Evolutionary conservation across 1,284 basidiomycete species (phyloP), one percentile per base, ranked within the genome.

Genomic region (Psilocybe mexicana): DNA sequence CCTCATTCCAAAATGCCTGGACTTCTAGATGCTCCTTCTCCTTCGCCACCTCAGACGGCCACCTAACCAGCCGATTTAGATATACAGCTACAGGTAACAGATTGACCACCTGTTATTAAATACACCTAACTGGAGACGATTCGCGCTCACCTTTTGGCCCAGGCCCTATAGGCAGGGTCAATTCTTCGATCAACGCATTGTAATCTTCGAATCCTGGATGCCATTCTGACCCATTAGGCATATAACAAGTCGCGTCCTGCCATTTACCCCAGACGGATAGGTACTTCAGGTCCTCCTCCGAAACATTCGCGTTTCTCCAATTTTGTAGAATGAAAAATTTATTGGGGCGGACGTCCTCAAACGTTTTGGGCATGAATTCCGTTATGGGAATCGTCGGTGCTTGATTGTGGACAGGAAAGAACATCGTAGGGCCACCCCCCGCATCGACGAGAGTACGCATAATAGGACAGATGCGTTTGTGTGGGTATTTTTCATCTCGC

Each of bases 181-280:
- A 40, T 23, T 23, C 1, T 14, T n/a, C n/a, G 1, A 51, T 51
- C 14, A 51, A 3, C 2, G 43, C 48, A 36, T 47, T 40, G 28
- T 54, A 57, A 18, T 57, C 59, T 10, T 54, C 51, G 25, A 53
- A 57, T 30, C 59, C 52, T 40, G 55, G 52, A 24, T 46, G 50
- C 54, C 48, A 59, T 43, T 48, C 54, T 18, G 54, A 43, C 11
- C 58, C 53, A 23, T 59, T 38, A 11, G 54, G 52, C 44, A 52
- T 18, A 18, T 18, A 18, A 1, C 3, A 12, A n/a, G 38, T 6
- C 10, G 12, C 14, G 11, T 40, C n/a, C 1, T 40, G 4, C n/a
- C 6, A n/a, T 12, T 40, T 40, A 3, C 38, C 38, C 38, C 38
- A 40, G 10, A 14, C 7, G 3, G 4, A 4, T 4, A 40, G 7